A percentile compares a stretch with the other conserved stretches of the same genome.
Conservation (phyloP, 2,329 filamentous ascomycete species). For the Tolypocladium album region DNA sequence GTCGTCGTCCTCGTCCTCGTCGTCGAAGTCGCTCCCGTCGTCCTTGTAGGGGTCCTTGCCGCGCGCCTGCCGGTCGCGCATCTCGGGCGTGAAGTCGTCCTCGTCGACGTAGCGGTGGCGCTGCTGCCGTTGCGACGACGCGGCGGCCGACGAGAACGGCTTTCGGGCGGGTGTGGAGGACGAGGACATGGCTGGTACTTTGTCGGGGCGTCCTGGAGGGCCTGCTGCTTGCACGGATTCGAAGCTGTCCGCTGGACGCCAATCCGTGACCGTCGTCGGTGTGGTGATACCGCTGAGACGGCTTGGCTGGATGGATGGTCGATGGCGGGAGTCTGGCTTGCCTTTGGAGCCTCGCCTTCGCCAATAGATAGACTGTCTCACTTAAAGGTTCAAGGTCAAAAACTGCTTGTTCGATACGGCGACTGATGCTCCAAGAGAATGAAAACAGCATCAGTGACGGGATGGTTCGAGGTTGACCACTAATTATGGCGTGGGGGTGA, state of each 20-base stretch:
- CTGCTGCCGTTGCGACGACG: neutral
- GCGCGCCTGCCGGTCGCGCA: slow-evolving; percentile 48
- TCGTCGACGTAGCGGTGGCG: neutral
- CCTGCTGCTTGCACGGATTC: too few species aligned
- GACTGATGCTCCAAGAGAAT: neutral
- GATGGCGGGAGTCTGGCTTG: neutral
- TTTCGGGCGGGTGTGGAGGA: neutral
- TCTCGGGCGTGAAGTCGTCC: slow-evolving; percentile 31
- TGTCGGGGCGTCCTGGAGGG: too few species aligned
- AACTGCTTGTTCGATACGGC: neutral
- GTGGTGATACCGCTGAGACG: neutral
- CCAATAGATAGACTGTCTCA: neutral
- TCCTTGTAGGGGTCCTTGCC: slow-evolving; percentile 42
- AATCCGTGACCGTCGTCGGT: neutral
- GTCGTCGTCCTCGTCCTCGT: slow-evolving; percentile 13
- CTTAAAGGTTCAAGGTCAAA: too few species aligned
- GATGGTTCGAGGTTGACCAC: neutral
- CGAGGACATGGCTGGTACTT: neutral
- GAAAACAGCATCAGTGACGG: neutral
- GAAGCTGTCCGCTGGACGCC: neutral
- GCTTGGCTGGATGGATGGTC: neutral
- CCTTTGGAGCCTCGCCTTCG: neutral
- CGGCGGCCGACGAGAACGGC: neutral
- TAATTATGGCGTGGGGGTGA: neutral
- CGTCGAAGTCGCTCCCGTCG: slow-evolving; percentile 12